Evolutionary conservation across 768 basidiomycete species (phyloP).

Genomic region (Mycena kentingensis): DNA sequence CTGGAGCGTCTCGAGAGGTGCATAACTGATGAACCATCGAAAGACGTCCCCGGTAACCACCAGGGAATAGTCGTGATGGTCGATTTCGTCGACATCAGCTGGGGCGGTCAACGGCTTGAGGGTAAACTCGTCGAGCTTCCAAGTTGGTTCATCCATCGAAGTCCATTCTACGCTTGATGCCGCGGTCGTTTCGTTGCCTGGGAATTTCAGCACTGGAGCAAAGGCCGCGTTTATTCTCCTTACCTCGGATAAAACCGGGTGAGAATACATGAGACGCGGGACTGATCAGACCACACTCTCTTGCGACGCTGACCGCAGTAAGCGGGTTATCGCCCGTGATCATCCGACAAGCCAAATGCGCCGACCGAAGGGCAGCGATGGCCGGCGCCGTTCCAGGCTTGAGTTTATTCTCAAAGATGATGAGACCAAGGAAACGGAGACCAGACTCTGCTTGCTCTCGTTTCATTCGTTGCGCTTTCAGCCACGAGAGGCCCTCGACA

Average conservation of each 20-base stretch:
- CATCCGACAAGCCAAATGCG: conserved; percentile 95
- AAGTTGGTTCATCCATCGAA: conserved; percentile 82
- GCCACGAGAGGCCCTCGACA: conserved; percentile 91
- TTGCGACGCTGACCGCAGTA: conserved; percentile 94
- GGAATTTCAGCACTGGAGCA: neutral
- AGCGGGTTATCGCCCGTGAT: conserved; percentile 97
- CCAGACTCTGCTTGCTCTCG: conserved; percentile 93
- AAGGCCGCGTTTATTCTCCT: conserved; percentile 7
- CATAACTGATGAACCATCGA: conserved; percentile 97
- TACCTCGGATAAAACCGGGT: conserved; percentile 78
- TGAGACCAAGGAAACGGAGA: conserved; percentile 87
- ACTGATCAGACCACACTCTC: conserved; percentile 88
- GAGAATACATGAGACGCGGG: conserved; percentile 88
- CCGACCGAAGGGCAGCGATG: conserved; percentile 83
- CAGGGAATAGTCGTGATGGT: conserved; percentile 86
- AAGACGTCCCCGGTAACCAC: conserved; percentile 95
- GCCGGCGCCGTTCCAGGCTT: conserved; percentile 90
- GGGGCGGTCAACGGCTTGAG: conserved; percentile 78
- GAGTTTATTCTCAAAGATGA: conserved; percentile 98
- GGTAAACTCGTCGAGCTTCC: conserved; percentile 87
- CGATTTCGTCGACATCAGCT: conserved; percentile 71
- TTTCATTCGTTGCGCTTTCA: conserved; percentile 96
- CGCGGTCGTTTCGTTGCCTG: conserved; percentile 57
- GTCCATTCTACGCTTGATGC: conserved; percentile 82
- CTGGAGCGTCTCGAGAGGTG: conserved; percentile 90